A percentile compares a stretch with the other conserved stretches of the same genome.
Conservation (phyloP, 2,329 filamentous ascomycete species). For the Trichoderma asperellum region DNA sequence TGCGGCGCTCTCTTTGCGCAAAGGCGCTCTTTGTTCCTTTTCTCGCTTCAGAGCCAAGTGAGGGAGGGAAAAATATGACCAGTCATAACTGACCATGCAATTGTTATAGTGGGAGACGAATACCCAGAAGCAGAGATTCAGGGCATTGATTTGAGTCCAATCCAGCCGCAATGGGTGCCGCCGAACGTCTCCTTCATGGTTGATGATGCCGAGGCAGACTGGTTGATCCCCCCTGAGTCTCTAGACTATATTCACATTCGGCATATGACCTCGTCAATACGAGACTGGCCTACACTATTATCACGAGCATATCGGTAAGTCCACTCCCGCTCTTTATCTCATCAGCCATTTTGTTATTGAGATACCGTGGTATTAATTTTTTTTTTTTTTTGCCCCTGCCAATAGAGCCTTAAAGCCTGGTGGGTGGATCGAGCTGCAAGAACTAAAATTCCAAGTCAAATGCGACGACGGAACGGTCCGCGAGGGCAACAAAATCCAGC, state of each 20-base stretch:
- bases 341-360: neutral
- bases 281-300: slow-evolving; percentile 36
- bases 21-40: neutral
- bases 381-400: neutral
- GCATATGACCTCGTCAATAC: slow-evolving; percentile 38
- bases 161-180: slow-evolving; percentile 41
- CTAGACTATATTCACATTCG: slow-evolving; percentile 43
- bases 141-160: slow-evolving; percentile 47
- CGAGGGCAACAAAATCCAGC: slow-evolving; percentile 35
- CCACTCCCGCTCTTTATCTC: neutral
- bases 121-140: slow-evolving; percentile 45
- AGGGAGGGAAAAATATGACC: neutral
- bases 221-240: slow-evolving; percentile 46
- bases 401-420: slow-evolving; percentile 45
- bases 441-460: slow-evolving; percentile 36
- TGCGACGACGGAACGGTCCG: slow-evolving; percentile 40
- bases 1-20: neutral
- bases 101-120: slow-evolving; percentile 41
- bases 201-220: slow-evolving; percentile 45
- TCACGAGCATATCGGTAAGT: slow-evolving; percentile 18
- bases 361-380: neutral
- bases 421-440: slow-evolving; percentile 52
- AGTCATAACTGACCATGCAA: slow-evolving; percentile 15
- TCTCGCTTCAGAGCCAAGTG: neutral
- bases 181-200: slow-evolving; percentile 46